Base-by-base conservation (phyloP, 352 stramenopile genomes). In the Pythium dissotocum region DNA sequence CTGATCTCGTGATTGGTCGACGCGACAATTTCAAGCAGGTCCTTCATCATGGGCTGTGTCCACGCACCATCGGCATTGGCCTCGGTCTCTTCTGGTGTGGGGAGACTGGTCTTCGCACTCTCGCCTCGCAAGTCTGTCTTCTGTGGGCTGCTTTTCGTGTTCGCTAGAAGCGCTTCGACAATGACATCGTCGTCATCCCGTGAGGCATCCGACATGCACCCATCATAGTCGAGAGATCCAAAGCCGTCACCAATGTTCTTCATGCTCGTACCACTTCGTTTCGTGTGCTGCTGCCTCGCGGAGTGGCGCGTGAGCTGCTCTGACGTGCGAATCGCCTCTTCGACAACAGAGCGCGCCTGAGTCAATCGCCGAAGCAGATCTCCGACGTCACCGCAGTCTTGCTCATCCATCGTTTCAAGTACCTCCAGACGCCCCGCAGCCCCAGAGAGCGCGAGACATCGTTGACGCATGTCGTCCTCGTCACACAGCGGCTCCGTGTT, bases 21-120 rank as follows among this genome's bases (percentile, higher is more conserved):
- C 6, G 73, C 76, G 21, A 92, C 58, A 38, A 92, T 82, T 57
- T 88, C 77, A 8, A 90, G 73, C 38, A 92, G 60, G 55, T 92
- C 84, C 28, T 82, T 79, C 36, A 90, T 57, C 33, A 87, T 79
- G 5, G 77, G 78, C 54, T 85, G 69, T 8, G 60, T 59, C 44
- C 56, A 67, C 36, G 21, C 46, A 14, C 18, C 77, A 61, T 26
- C 58, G 21, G 63, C 48, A 33, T 63, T 69, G 16, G 46, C 14
- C 8, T 61, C 24, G 7, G 46, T 16, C 8, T 61, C 24, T 13
- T 38, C 18, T 30, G 8, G 33, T 2, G 16, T 36, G 16, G 9
- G 32, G 32, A 10, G 3, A 18, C 2, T 30, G 2, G 32, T 18
- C 30, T 35, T 60, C 32, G 44, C n/a, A 14, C n/a, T 51, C 32